Conservation (phyloP, 192 early-diverging fungal genomes). For the Coemansia sp. region DNA sequence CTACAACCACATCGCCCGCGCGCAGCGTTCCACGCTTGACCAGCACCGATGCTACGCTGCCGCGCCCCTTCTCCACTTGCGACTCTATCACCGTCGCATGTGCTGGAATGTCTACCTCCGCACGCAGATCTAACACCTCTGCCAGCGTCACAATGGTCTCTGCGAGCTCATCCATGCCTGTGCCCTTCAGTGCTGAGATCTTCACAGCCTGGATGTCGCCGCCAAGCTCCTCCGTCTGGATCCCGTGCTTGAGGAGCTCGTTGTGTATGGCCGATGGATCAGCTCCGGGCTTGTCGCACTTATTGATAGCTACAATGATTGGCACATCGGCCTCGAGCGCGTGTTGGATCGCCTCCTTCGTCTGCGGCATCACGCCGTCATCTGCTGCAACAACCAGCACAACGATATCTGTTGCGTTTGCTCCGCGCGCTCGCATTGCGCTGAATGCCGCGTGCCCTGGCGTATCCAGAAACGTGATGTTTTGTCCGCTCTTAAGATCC, state of each 20-base stretch:
- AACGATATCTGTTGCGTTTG: slow-evolving; percentile 91
- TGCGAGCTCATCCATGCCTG: slow-evolving; percentile 83
- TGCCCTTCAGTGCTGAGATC: slow-evolving; percentile 86
- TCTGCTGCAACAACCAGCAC: slow-evolving; percentile 97
- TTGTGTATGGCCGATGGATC: slow-evolving; percentile 63
- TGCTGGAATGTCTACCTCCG: slow-evolving; percentile 72
- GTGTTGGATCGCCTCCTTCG: slow-evolving; percentile 92
- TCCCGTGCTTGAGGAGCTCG: slow-evolving; percentile 70
- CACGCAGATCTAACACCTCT: slow-evolving; percentile 85
- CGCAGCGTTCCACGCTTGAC: slow-evolving; percentile 87
- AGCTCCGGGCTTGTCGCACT: slow-evolving; percentile 90
- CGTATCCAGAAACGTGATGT: slow-evolving; percentile 94
- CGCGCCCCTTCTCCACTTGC: slow-evolving; percentile 81
- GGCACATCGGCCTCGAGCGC: slow-evolving; percentile 82
- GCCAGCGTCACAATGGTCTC: slow-evolving; percentile 85
- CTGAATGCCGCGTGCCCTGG: slow-evolving; percentile 96
- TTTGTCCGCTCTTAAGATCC: slow-evolving; percentile 26
- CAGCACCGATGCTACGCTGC: slow-evolving; percentile 84
- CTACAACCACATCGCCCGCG: slow-evolving; percentile 77
- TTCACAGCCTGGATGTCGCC: slow-evolving; percentile 92
- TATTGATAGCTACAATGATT: slow-evolving; percentile 96
- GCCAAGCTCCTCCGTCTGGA: slow-evolving; percentile 88
- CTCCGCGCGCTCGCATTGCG: slow-evolving; percentile 92
- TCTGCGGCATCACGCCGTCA: slow-evolving; percentile 99
- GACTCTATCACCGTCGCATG: slow-evolving; percentile 91